These are phyloP conservation scores for Suhomyces sp. DNA, from an alignment of 805 yeast genomes.

Conservation along the genomic window DNA sequence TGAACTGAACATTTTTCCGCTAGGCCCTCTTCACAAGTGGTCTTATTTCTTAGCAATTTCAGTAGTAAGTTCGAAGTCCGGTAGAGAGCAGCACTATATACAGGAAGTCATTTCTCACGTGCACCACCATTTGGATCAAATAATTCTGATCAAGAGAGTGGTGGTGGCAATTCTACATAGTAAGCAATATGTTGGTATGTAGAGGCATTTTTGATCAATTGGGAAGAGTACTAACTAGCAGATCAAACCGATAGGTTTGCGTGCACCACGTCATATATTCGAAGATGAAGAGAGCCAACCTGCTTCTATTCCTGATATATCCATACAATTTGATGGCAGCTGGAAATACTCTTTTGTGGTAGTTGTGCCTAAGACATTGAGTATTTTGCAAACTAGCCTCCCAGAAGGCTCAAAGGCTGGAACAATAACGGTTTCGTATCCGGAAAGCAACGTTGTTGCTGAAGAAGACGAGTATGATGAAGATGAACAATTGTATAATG, in stretches of 20 bases:
- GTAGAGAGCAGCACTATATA: neutral
- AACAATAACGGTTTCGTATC: conserved; percentile 11
- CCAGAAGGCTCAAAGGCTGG: conserved; percentile 15
- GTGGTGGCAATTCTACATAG: neutral
- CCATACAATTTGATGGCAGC: conserved; percentile 1
- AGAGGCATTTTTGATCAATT: neutral
- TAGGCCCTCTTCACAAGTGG: neutral
- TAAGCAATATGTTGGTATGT: neutral
- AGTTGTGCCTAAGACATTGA: conserved; percentile 16
- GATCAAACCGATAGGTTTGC: conserved; percentile 49
- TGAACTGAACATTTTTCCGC: conserved; percentile 1
- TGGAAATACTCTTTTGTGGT: conserved; percentile 8
- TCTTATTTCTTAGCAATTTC: neutral
- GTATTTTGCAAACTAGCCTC: conserved; percentile 14
- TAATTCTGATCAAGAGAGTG: neutral
- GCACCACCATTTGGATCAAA: neutral
- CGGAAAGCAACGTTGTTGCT: conserved; percentile 14
- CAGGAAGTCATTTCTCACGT: neutral
- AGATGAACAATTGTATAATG: conserved; percentile 48
- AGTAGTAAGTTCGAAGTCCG: neutral
- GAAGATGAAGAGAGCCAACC: conserved; percentile 33
- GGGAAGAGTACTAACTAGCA: conserved; percentile 8
- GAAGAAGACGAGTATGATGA: conserved; percentile 43
- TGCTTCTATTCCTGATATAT: conserved; percentile 10
- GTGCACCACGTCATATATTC: conserved; percentile 50